Percentiles rank a stretch among this genome's conserved stretches.
Evolutionary conservation across 1,139 yeast genomes (phyloP).

Genomic region (Magnusiomyces suaveolens): DNA sequence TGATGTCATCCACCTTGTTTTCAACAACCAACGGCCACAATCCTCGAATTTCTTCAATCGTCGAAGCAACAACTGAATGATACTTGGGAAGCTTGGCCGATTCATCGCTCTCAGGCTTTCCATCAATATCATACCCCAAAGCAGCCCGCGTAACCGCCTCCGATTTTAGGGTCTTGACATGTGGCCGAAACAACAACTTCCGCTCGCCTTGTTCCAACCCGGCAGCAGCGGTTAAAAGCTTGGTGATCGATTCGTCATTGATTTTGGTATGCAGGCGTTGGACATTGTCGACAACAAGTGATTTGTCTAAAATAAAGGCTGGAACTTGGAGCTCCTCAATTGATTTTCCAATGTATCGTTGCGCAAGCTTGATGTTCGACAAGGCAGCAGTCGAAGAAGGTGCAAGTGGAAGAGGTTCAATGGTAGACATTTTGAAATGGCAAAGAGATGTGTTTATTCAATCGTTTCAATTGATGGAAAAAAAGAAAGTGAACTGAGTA

Average conservation of each 20-base stretch:
- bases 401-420: background rate
- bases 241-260: slow-evolving; percentile 9
- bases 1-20: slow-evolving; percentile 47
- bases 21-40: slow-evolving; percentile 38
- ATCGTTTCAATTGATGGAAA: no score
- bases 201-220: background rate
- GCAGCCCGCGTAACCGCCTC: slow-evolving; percentile 40
- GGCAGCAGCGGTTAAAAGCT: background rate
- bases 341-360: slow-evolving; percentile 24
- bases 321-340: slow-evolving; percentile 46
- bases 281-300: slow-evolving; percentile 34
- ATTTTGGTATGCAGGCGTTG: slow-evolving; percentile 35
- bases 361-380: slow-evolving; percentile 14
- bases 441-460: no score
- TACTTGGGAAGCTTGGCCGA: slow-evolving; percentile 27
- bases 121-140: slow-evolving; percentile 32
- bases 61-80: slow-evolving; percentile 53
- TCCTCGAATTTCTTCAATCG: slow-evolving; percentile 57
- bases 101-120: slow-evolving; percentile 22
- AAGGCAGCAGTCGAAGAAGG: background rate
- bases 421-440: no score
- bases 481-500: no score
- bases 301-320: slow-evolving; percentile 39
- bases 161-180: slow-evolving; percentile 67
- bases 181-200: slow-evolving; percentile 46